Percentiles rank a stretch among this genome's conserved stretches.
Conservation (phyloP, 495 filamentous ascomycete genomes). For the Penicillium simplicissimum region DNA sequence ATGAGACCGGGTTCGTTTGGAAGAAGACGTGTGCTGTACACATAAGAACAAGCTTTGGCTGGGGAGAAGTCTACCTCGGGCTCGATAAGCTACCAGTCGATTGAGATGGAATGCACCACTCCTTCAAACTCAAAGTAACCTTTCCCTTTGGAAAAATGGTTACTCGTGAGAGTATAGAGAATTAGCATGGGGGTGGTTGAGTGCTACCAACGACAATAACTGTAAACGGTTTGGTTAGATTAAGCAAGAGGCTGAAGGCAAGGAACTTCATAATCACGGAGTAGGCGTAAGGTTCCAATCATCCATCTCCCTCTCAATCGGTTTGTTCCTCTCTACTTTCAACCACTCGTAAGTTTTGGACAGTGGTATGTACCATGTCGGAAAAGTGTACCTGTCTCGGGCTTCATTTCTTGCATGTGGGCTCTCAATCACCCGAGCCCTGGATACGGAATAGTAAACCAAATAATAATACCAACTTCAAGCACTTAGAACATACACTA, state of each 20-base stretch:
- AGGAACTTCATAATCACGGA: too few relatives aligned
- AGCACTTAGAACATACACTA: too few relatives aligned
- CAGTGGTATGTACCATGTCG: neutral
- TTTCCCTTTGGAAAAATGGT: neutral
- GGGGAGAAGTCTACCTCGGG: too few relatives aligned
- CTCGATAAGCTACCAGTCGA: neutral
- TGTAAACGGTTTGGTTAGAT: too few relatives aligned
- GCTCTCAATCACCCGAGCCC: constrained; percentile 7
- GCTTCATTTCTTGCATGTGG: constrained; percentile 1
- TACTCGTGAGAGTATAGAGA: neutral
- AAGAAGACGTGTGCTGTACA: neutral
- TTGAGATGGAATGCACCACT: neutral
- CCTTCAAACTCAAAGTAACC: neutral
- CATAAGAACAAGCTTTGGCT: too few relatives aligned
- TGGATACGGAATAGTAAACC: neutral
- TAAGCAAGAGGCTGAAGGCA: too few relatives aligned
- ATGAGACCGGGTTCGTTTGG: neutral
- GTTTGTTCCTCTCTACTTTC: neutral
- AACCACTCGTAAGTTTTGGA: too few relatives aligned
- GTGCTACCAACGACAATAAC: neutral
- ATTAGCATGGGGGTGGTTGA: too few relatives aligned
- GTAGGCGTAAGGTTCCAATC: too few relatives aligned
- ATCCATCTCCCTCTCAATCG: too few relatives aligned
- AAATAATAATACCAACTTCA: too few relatives aligned
- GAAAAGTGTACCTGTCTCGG: neutral